Base-by-base conservation (phyloP, 169 alveolate species). In the Blepharisma undulans region DNA sequence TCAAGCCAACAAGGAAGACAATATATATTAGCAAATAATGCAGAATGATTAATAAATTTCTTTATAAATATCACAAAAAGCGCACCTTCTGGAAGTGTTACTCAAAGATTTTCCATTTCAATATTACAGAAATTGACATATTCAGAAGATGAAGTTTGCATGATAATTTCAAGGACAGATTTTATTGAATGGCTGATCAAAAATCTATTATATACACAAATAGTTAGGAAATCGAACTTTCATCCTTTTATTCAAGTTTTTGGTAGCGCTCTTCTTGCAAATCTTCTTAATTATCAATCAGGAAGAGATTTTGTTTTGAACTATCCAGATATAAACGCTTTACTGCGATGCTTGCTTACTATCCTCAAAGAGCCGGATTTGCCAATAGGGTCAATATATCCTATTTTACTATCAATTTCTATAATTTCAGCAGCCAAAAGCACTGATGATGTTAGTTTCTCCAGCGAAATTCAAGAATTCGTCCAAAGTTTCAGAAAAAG, bases 181-280 rank as follows among this genome's bases (percentile, higher is more conserved):
- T n/a, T 79, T 27, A 79, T 79, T 30, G 61, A 79, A 76, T 79
- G 87, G 87, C 7, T 79, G 27, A 27, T 25, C 48, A n/a, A 79
- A 33, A 33, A 79, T 22, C 10, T 79, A 27, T 22, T 79, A 32
- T 33, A 79, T 4, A 1, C 27, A 5, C 66, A 33, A n/a, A 29
- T 79, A 7, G 12, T 79, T 0, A 33, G 61, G 34, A 29, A 79
- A 29, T 25, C 29, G 12, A 1, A 8, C 87, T n/a, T 21, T 0
- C 87, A 79, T 33, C 72, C 36, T 29, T 79, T 29, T 32, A 27
- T 25, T 33, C 61, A 27, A 33, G 48, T 27, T 32, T 79, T 79
- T 32, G 87, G 87, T 12, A 79, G 72, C 34, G 87, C 72, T 2
- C 36, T 79, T 33, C 61, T 79, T 5, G 87, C 87, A 27, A 79